Evolutionary conservation across 352 stramenopile genomes (phyloP).

Genomic region (Phytophthora cactorum): DNA sequence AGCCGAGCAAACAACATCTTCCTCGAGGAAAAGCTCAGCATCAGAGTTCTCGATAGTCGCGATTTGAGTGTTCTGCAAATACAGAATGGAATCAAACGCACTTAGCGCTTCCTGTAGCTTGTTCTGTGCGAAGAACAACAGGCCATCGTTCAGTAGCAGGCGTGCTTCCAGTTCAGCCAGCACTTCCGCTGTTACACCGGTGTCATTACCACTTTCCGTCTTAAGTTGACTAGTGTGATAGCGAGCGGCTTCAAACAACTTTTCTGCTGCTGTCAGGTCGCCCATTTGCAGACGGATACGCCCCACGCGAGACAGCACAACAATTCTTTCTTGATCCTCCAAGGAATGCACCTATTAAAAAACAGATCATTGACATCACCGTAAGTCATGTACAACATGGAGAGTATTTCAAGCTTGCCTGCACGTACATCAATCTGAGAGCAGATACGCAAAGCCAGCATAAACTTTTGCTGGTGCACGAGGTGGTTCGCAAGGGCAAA

Average conservation of each 20-base stretch:
- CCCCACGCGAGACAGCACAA: constrained; percentile 67
- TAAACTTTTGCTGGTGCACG: constrained; percentile 78
- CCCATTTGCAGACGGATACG: constrained; percentile 82
- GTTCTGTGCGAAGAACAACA: constrained; percentile 81
- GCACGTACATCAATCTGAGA: constrained; percentile 66
- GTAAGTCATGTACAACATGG: constrained; percentile 5
- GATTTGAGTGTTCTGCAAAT: constrained; percentile 38
- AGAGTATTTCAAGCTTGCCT: neutral
- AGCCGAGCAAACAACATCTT: constrained; percentile 70
- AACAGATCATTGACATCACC: constrained; percentile 4
- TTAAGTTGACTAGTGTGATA: constrained; percentile 35
- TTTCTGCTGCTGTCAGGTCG: constrained; percentile 60
- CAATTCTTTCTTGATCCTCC: constrained; percentile 46
- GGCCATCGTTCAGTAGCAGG: constrained; percentile 74
- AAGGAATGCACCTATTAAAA: constrained; percentile 47
- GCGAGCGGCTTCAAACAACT: constrained; percentile 59
- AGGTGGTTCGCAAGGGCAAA: constrained; percentile 77
- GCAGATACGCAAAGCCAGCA: constrained; percentile 64
- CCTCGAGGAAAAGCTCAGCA: constrained; percentile 58
- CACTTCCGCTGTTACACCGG: constrained; percentile 12
- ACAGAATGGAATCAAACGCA: constrained; percentile 73
- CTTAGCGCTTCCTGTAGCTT: constrained; percentile 81
- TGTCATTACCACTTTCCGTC: constrained; percentile 1
- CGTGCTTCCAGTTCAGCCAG: constrained; percentile 52
- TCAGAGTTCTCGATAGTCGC: constrained; percentile 29